These are phyloP conservation scores for Kwoniella bestiolae DNA, from an alignment of 768 basidiomycete species.

Conservation along the genomic window DNA sequence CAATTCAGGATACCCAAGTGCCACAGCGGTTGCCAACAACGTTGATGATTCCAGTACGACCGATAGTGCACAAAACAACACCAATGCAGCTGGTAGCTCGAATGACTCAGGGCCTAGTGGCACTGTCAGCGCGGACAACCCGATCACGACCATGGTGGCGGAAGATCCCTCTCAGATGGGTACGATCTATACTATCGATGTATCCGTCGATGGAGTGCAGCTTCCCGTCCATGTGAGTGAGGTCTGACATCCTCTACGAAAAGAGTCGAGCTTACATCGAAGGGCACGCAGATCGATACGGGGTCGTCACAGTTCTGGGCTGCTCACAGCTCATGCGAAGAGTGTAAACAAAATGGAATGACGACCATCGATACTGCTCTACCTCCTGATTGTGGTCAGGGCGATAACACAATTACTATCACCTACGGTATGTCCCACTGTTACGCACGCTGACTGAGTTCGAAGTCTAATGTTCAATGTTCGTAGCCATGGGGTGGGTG, in stretches of 20 bases:
- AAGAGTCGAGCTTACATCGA: too few relatives aligned
- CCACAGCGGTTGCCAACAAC: neutral
- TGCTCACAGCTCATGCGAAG: neutral
- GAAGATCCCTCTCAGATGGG: constrained; percentile 7
- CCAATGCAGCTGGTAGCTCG: too few relatives aligned
- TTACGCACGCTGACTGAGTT: too few relatives aligned
- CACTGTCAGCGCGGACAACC: neutral
- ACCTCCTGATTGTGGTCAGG: neutral
- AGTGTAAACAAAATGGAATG: neutral
- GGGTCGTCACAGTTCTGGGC: constrained; percentile 4
- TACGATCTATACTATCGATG: constrained; percentile 17
- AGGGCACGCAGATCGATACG: constrained; percentile 4
- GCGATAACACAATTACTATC: neutral
- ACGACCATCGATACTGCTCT: neutral
- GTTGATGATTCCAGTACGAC: neutral
- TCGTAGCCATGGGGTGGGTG: neutral
- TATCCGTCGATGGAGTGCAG: constrained; percentile 6
- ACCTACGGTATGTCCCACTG: neutral
- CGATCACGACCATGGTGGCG: constrained; percentile 1
- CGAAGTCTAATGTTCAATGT: neutral
- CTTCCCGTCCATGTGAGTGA: constrained; percentile 16
- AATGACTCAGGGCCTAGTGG: neutral
- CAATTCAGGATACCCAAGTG: neutral
- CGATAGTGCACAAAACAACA: neutral
- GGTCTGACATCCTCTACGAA: neutral